Percentiles rank a stretch among this genome's conserved stretches.
Evolutionary conservation across 768 basidiomycete genomes (phyloP).

Genomic region (Mycena vitilis): DNA sequence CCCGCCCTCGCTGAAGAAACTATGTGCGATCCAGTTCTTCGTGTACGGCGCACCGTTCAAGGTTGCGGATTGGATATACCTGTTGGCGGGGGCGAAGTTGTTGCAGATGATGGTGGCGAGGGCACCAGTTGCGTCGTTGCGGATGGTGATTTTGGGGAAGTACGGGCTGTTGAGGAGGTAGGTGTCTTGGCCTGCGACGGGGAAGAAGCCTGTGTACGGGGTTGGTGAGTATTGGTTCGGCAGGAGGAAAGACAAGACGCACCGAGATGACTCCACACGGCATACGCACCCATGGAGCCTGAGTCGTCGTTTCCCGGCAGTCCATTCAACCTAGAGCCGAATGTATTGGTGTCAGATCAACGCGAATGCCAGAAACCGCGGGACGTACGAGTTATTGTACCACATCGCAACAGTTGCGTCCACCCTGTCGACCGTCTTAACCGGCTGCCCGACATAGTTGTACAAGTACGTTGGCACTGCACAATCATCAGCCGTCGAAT

Average conservation of each 20-base stretch:
- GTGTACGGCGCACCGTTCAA: neutral
- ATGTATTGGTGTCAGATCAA: too few relatives aligned
- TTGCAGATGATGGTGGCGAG: neutral
- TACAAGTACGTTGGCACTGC: neutral
- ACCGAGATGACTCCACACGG: neutral
- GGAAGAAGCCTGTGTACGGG: too few relatives aligned
- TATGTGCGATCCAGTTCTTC: neutral
- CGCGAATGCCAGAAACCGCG: too few relatives aligned
- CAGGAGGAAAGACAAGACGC: too few relatives aligned
- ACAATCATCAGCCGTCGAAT: too few relatives aligned
- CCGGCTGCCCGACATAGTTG: neutral
- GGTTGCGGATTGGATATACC: too few relatives aligned
- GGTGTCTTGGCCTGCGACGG: too few relatives aligned
- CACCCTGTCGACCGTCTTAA: neutral
- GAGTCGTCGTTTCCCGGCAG: neutral
- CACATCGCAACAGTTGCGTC: neutral
- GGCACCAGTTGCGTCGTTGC: neutral
- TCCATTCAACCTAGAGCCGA: neutral
- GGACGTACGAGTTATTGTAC: neutral
- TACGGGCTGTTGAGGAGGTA: neutral
- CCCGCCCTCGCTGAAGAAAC: neutral
- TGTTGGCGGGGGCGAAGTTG: neutral
- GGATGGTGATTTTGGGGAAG: neutral
- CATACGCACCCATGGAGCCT: neutral
- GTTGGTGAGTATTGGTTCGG: too few relatives aligned